Conservation (phyloP, 2,329 filamentous ascomycete genomes). For the Fusarium virguliforme region DNA sequence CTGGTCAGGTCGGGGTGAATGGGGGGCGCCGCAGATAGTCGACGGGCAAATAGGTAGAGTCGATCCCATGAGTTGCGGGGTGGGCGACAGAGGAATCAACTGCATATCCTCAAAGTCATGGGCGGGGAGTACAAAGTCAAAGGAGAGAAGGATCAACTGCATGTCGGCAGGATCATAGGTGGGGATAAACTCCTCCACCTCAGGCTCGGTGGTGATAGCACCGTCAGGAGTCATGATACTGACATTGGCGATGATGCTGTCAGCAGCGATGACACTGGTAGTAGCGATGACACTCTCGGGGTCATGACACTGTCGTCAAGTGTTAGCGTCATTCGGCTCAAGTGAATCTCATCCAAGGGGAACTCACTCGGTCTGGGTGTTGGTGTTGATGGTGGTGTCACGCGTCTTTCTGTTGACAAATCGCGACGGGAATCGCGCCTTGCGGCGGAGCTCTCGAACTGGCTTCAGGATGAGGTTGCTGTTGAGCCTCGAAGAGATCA, state of each 20-base stretch:
- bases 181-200: no score
- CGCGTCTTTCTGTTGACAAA: no score
- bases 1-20: neutral
- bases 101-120: no score
- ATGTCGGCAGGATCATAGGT: no score
- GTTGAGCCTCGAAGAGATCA: neutral
- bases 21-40: no score
- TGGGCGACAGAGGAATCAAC: no score
- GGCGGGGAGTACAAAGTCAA: no score
- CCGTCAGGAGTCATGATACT: neutral
- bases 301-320: neutral
- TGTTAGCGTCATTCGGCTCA: slow-evolving; percentile 1
- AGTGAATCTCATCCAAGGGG: neutral
- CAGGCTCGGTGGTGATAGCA: no score
- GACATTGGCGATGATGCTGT: neutral
- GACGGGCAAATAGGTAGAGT: neutral
- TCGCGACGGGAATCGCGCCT: neutral
- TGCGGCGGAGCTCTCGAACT: neutral
- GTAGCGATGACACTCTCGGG: neutral
- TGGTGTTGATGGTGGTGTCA: no score
- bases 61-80: no score
- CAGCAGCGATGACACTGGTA: no score
- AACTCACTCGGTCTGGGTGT: neutral
- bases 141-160: no score
- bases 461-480: neutral